A percentile compares a stretch with the other conserved stretches of the same genome.
Evolutionary conservation across 495 filamentous ascomycete species (phyloP).

Genomic region (Oidiodendron maius): DNA sequence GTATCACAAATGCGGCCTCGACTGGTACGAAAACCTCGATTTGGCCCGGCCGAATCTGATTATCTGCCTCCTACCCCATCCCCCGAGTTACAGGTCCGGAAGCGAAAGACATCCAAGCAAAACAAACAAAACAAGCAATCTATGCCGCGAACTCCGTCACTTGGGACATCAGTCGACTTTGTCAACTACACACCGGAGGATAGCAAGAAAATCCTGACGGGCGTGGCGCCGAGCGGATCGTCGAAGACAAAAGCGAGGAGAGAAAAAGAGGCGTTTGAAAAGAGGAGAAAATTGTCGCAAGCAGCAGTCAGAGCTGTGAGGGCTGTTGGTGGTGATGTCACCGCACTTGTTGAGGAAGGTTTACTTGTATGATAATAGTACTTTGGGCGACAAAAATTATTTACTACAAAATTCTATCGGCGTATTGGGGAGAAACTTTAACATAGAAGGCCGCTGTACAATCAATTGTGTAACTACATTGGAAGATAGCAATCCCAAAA

Average conservation of each 20-base stretch:
- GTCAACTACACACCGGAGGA: conserved; percentile 90
- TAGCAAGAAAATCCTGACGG: conserved; percentile 72
- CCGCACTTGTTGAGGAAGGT: conserved; percentile 32
- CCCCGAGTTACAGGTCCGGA: conserved; percentile 7
- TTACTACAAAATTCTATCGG: too few relatives aligned
- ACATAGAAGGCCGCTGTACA: too few relatives aligned
- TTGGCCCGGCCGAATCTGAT: neutral
- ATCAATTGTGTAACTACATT: too few relatives aligned
- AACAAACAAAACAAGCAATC: neutral
- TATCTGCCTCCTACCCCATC: neutral
- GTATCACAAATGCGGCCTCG: neutral
- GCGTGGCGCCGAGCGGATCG: conserved; percentile 85
- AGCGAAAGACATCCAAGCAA: conserved; percentile 9
- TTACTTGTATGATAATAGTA: conserved; percentile 19
- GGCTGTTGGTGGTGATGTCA: conserved; percentile 72
- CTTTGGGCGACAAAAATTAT: too few relatives aligned
- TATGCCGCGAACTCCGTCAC: neutral
- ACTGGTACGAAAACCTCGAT: neutral
- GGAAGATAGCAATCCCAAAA: too few relatives aligned
- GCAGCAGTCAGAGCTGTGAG: conserved; percentile 66
- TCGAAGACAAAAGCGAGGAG: conserved; percentile 89
- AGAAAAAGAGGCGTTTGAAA: conserved; percentile 80
- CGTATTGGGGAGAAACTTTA: too few relatives aligned
- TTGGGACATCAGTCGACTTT: conserved; percentile 55
- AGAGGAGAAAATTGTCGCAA: conserved; percentile 67